Evolutionary conservation across 345 rosid species (phyloP).

Genomic region (Barbarea vulgaris): DNA sequence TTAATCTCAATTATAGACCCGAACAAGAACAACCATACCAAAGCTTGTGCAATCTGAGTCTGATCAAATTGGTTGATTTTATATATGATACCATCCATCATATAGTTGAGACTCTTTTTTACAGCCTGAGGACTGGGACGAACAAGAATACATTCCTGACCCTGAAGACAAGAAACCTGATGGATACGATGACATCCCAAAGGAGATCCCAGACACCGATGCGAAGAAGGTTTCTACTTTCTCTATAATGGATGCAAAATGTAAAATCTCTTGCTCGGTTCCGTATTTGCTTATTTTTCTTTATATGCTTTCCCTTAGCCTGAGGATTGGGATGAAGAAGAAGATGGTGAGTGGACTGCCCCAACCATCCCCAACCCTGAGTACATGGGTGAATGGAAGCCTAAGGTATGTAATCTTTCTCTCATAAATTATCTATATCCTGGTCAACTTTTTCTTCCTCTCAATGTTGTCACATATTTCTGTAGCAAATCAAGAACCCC

Average conservation of each 20-base stretch:
- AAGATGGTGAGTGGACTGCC: constrained; percentile 99
- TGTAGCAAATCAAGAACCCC: constrained; percentile 95
- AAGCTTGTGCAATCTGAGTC: constrained; percentile 1
- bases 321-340: constrained; percentile 99
- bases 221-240: constrained; percentile 72
- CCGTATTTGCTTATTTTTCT: constrained; percentile 5
- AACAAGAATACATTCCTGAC: constrained; percentile 81
- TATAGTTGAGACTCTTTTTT: not conserved
- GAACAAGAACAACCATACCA: not conserved
- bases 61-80: not conserved
- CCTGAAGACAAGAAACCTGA: constrained; percentile 95
- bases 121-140: constrained; percentile 99
- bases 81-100: not conserved
- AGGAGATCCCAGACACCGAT: constrained; percentile 88
- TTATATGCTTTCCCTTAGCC: constrained; percentile 53
- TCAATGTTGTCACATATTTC: not conserved
- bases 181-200: constrained; percentile 96
- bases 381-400: constrained; percentile 92
- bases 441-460: not conserved
- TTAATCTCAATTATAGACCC: not conserved
- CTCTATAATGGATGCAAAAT: not conserved
- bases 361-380: constrained; percentile 98
- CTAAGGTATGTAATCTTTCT: constrained; percentile 62
- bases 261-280: not conserved
- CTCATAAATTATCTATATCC: not conserved